These are phyloP conservation scores for Rhytidiadelphus loreus DNA, from an alignment of 225 moss, liverwort and hornwort species.

Conservation along the genomic window DNA sequence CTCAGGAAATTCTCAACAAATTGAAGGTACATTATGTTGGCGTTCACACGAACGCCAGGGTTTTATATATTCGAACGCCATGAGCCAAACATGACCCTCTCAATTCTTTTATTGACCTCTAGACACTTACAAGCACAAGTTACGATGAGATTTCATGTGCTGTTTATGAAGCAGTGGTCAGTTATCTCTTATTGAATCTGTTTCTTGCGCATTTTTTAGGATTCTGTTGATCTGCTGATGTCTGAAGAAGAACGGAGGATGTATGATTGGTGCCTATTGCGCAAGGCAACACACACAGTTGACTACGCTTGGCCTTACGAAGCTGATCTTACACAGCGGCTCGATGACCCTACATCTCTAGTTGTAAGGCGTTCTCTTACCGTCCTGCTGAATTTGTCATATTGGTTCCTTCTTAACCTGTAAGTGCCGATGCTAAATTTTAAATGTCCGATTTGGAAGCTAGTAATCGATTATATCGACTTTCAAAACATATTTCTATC, in stretches of 20 bases:
- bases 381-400: background rate
- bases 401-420: background rate
- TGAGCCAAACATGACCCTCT: background rate
- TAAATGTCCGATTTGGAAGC: background rate
- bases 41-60: background rate
- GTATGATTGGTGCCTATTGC: conserved; percentile 54
- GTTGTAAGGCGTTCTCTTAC: conserved; percentile 11
- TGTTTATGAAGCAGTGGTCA: background rate
- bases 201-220: conserved; percentile 7
- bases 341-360: conserved; percentile 21
- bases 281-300: conserved; percentile 46
- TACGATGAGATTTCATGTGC: background rate
- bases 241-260: conserved; percentile 50
- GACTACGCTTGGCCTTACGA: conserved; percentile 61
- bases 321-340: conserved; percentile 36
- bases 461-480: background rate
- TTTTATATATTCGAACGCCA: background rate
- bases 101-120: background rate
- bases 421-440: no score
- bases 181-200: background rate
- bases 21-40: conserved; percentile 23
- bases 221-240: conserved; percentile 36
- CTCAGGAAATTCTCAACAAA: conserved; percentile 16
- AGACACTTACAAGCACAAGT: background rate
- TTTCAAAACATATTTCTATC: background rate